Evolutionary conservation across 192 early-diverging fungal genomes (phyloP).

Genomic region (Gaertneriomyces sp.): DNA sequence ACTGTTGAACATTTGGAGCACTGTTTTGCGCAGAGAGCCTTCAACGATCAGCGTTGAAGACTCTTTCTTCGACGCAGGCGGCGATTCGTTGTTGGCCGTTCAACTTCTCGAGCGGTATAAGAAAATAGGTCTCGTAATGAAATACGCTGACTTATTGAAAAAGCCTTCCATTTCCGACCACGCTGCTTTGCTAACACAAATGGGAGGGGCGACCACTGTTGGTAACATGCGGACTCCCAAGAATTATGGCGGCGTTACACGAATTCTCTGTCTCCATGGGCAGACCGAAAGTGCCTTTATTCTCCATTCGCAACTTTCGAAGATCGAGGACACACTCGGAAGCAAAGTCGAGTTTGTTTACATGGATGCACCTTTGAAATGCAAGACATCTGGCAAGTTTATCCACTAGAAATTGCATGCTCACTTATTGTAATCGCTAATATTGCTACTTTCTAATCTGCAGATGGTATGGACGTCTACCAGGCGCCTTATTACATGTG

Average conservation of each 20-base stretch:
- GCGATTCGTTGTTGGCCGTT: slow-evolving; percentile 34
- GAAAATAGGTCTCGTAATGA: slow-evolving; percentile 5
- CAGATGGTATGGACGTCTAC: slow-evolving; percentile 10
- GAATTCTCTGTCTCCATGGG: slow-evolving; percentile 5
- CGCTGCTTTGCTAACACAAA: background rate
- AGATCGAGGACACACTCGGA: background rate
- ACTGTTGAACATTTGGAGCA: slow-evolving; percentile 10
- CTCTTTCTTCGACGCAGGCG: slow-evolving; percentile 44
- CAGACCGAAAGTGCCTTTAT: background rate
- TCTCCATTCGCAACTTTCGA: background rate
- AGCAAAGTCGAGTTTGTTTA: background rate
- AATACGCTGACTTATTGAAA: background rate
- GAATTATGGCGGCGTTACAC: background rate
- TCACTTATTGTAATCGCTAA: background rate
- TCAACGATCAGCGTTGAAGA: background rate
- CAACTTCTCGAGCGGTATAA: background rate
- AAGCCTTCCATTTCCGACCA: background rate
- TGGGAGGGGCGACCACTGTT: background rate
- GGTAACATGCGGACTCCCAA: background rate
- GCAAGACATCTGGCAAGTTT: background rate
- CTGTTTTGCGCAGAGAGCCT: background rate
- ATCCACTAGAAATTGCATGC: background rate
- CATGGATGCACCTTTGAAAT: slow-evolving; percentile 1
- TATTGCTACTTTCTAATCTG: background rate
- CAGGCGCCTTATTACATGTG: background rate